Evolutionary conservation across 306 rosid species (phyloP).

Genomic region (Mucuna pruriens): DNA sequence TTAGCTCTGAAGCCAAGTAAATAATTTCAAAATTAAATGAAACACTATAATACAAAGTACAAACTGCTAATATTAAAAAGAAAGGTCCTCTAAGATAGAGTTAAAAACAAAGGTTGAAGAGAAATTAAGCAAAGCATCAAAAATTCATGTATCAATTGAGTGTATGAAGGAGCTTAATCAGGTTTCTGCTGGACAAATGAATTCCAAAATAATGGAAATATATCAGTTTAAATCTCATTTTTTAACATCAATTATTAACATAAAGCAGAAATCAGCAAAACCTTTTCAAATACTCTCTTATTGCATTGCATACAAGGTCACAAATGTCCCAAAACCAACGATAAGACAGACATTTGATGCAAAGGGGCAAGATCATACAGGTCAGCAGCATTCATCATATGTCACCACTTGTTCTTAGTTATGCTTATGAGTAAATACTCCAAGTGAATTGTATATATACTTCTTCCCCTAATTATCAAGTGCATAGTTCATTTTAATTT

Average conservation of each 20-base stretch:
- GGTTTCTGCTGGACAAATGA: background rate
- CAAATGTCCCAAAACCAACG: background rate
- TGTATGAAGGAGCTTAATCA: background rate
- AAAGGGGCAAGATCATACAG: background rate
- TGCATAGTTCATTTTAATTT: too few relatives aligned
- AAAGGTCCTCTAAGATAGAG: background rate
- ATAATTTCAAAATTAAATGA: background rate
- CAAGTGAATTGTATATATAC: background rate
- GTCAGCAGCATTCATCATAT: background rate
- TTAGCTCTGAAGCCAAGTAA: slow-evolving; percentile 8
- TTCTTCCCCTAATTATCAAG: background rate
- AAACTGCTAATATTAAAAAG: background rate
- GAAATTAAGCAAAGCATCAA: background rate
- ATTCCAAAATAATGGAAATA: background rate
- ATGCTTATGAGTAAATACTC: background rate
- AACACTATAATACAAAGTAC: background rate
- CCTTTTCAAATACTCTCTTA: background rate
- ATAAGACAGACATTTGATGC: background rate
- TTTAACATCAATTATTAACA: background rate
- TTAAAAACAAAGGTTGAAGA: background rate
- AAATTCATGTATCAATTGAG: background rate
- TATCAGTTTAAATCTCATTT: background rate
- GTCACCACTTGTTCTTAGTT: background rate
- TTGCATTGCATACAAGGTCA: background rate
- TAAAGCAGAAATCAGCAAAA: background rate